Percentiles rank a stretch among this genome's conserved stretches.
These are phyloP conservation scores for Ceratobasidium sp. DNA, from an alignment of 1,284 basidiomycete genomes.

Conservation along the genomic window DNA sequence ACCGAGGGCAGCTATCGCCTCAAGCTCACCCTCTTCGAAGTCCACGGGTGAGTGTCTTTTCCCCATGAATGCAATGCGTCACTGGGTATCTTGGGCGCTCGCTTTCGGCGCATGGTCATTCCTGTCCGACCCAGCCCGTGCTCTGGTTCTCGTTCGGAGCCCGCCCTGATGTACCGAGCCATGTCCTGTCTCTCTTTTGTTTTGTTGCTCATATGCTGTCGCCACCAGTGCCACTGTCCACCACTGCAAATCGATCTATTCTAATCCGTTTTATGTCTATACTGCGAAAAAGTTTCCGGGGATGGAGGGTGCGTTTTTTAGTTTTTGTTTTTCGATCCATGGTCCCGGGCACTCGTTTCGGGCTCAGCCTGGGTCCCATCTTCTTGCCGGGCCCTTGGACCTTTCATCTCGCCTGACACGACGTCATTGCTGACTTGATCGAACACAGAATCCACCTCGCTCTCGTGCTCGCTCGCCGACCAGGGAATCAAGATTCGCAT, in stretches of 20 bases:
- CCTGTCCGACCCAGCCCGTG: no score
- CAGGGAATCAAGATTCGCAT: slow-evolving; percentile 95
- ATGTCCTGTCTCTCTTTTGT: not conserved
- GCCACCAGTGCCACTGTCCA: slow-evolving; percentile 72
- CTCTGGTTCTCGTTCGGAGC: no score
- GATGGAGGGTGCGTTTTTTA: slow-evolving; percentile 77
- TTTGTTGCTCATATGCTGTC: not conserved
- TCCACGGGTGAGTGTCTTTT: slow-evolving; percentile 75
- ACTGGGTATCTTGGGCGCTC: not conserved
- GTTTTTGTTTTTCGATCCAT: slow-evolving; percentile 26
- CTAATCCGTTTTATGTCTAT: slow-evolving; percentile 87
- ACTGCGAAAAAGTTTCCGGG: slow-evolving; percentile 95
- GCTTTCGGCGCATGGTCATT: not conserved
- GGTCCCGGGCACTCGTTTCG: not conserved
- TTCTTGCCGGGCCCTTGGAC: not conserved
- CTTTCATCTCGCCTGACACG: not conserved
- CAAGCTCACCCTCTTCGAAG: slow-evolving; percentile 92
- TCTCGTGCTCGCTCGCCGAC: slow-evolving; percentile 87
- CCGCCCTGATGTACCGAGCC: no score
- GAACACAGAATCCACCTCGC: slow-evolving; percentile 78
- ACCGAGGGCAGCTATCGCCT: slow-evolving; percentile 89
- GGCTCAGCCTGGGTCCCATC: not conserved
- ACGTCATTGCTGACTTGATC: slow-evolving; percentile 2
- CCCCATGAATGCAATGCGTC: not conserved
- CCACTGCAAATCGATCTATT: slow-evolving; percentile 89